phyloP scores from a whole-genome alignment of 352 stramenopile genomes.

The Phytophthora megakarya region DNA sequence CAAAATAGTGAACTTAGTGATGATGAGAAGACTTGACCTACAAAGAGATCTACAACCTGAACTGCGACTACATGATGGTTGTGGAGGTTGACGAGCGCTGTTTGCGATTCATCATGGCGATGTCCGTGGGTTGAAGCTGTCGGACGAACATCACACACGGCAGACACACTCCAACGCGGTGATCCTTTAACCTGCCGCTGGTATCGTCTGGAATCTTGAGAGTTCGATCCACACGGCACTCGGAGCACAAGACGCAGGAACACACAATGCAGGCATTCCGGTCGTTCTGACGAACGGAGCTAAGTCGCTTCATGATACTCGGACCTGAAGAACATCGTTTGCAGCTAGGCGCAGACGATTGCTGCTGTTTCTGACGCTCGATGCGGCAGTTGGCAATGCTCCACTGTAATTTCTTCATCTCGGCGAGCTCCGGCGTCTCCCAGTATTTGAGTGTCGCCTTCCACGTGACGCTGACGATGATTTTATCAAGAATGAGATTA shows the following conservation, averaged over 20 bases:
- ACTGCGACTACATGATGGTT: background rate
- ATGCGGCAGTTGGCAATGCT: conserved; percentile 5
- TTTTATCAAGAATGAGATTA: conserved; percentile 17
- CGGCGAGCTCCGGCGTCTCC: conserved; percentile 18
- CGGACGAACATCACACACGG: conserved; percentile 26
- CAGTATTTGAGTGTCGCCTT: conserved; percentile 21
- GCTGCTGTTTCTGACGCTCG: conserved; percentile 16
- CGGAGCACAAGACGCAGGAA: conserved; percentile 10
- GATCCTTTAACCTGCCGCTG: conserved; percentile 14
- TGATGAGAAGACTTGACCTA: background rate
- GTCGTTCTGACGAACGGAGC: conserved; percentile 5
- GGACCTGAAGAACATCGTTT: conserved; percentile 16
- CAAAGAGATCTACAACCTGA: background rate
- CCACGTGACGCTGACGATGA: conserved; percentile 17
- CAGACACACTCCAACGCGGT: conserved; percentile 21
- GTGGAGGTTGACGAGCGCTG: conserved; percentile 11
- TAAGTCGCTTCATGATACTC: conserved; percentile 9
- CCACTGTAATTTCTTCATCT: conserved; percentile 37
- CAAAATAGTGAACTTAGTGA: no score
- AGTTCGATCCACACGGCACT: conserved; percentile 21
- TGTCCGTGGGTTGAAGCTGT: conserved; percentile 18
- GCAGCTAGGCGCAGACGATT: conserved; percentile 6
- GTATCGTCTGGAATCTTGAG: conserved; percentile 15
- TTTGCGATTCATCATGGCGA: conserved; percentile 21
- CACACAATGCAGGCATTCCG: conserved; percentile 23